Base-by-base conservation (phyloP, 73 alveolate genomes). In the Blepharisma japonicum region DNA sequence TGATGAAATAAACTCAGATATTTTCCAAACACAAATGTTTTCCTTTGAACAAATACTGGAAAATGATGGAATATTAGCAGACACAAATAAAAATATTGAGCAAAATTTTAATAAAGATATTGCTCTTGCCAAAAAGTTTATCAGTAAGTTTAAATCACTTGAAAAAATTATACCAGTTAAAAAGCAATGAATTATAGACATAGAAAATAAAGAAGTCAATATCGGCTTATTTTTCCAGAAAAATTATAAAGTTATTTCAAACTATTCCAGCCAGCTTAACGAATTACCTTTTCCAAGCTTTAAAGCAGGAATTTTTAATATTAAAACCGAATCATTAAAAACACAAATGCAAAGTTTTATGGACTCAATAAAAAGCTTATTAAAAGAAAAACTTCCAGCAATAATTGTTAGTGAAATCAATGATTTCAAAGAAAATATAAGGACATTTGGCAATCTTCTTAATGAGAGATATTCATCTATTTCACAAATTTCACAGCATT, bases 301-400 rank as follows among this genome's bases (percentile, higher is more conserved):
- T 38, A 78, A 68, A 42, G 20, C 72, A 11, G 90, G 88, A 25
- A 87, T 90, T n/a, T 66, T 87, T 48, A 79, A 72, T 45, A 83
- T 87, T 46, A 91, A 87, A 78, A 87, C 89, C n/a, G 54, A 42
- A 7, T 76, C 78, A 11, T 55, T 87, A 8, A 78, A 71, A 55
- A 84, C 68, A 51, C 21, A 27, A 53, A 61, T 87, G 6, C 45
- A 47, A 11, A 91, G 83, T 39, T 45, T 87, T 38, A 91, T 91
- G 9, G 78, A 84, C 51, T 66, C 39, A 80, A 87, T 87, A 8
- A 84, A 83, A 20, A 77, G 81, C 42, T 87, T 91, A 6, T 81
- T 87, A 18, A 71, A 90, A 61, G 74, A 61, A 61, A n/a, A 39
- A 20, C 47, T 61, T 9, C 23, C 23, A 61, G 74, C 14, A 2